Conservation (phyloP, 1,284 basidiomycete genomes). For the Schizophyllum commune region DNA sequence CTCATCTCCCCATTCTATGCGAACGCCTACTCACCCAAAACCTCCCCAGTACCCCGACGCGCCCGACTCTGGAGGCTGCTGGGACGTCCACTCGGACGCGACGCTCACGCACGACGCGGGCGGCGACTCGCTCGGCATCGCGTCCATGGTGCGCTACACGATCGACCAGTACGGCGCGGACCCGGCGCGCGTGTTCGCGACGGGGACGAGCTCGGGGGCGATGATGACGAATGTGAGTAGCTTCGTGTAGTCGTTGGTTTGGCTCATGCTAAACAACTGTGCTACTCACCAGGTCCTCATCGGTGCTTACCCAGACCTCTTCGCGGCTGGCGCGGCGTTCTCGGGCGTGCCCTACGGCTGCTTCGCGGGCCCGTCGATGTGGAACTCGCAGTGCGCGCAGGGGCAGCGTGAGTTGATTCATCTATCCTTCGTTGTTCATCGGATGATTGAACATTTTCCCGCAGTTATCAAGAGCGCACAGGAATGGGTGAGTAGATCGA, state of each 20-base stretch:
- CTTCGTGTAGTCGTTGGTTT: too few relatives aligned
- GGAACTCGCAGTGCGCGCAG: conserved; percentile 39
- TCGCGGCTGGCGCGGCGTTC: conserved; percentile 38
- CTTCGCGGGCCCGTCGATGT: conserved; percentile 39
- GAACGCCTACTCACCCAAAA: conserved; percentile 13
- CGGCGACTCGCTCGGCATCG: conserved; percentile 47
- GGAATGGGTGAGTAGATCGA: neutral
- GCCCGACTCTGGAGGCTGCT: conserved; percentile 40
- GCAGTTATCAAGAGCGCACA: neutral
- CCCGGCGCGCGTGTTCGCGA: conserved; percentile 35
- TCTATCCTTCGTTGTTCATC: conserved; percentile 3
- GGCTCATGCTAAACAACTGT: too few relatives aligned
- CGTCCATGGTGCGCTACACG: conserved; percentile 37
- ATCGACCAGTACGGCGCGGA: conserved; percentile 41
- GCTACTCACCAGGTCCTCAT: conserved; percentile 25
- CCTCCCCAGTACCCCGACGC: conserved; percentile 30
- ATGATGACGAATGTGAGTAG: conserved; percentile 54
- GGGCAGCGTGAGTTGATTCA: conserved; percentile 33
- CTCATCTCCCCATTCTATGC: too few relatives aligned
- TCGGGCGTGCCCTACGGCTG: conserved; percentile 48
- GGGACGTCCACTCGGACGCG: conserved; percentile 41
- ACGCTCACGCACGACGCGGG: conserved; percentile 47
- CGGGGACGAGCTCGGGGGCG: conserved; percentile 44
- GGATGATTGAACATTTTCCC: neutral
- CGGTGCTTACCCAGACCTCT: conserved; percentile 48